Evolutionary conservation across 352 stramenopile species (phyloP).

Genomic region (Pythium biforme): DNA sequence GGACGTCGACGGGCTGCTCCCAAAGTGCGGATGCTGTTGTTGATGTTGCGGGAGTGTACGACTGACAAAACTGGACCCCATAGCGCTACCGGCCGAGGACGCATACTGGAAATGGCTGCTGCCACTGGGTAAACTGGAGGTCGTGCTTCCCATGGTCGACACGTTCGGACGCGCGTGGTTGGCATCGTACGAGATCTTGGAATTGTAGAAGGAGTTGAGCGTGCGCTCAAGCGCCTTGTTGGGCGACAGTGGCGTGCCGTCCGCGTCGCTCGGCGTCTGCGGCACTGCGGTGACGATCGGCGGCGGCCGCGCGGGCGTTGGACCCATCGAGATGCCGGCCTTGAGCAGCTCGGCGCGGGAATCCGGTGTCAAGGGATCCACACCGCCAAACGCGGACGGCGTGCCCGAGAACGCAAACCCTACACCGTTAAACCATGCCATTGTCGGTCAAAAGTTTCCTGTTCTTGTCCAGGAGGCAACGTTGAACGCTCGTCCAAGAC

Average conservation of each 20-base stretch:
- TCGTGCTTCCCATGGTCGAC: constrained; percentile 16
- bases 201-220: constrained; percentile 41
- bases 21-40: background rate
- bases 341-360: constrained; percentile 28
- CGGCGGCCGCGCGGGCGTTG: constrained; percentile 15
- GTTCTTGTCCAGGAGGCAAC: background rate
- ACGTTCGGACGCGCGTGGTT: constrained; percentile 1
- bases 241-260: constrained; percentile 47
- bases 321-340: constrained; percentile 17
- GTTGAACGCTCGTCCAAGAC: no score
- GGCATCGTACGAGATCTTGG: constrained; percentile 23
- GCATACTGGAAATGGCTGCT: constrained; percentile 20
- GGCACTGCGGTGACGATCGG: constrained; percentile 3
- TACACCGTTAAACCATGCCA: background rate
- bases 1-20: constrained; percentile 1
- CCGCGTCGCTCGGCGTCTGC: background rate
- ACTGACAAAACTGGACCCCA: constrained; percentile 28
- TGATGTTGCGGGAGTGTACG: constrained; percentile 16
- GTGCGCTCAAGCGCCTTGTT: constrained; percentile 61
- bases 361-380: constrained; percentile 30
- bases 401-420: constrained; percentile 21
- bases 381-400: constrained; percentile 19
- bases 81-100: background rate
- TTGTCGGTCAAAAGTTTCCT: background rate
- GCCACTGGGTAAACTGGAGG: constrained; percentile 20